Base-by-base conservation (phyloP, 2,329 filamentous ascomycete genomes). In the Stenocarpella maydis region DNA sequence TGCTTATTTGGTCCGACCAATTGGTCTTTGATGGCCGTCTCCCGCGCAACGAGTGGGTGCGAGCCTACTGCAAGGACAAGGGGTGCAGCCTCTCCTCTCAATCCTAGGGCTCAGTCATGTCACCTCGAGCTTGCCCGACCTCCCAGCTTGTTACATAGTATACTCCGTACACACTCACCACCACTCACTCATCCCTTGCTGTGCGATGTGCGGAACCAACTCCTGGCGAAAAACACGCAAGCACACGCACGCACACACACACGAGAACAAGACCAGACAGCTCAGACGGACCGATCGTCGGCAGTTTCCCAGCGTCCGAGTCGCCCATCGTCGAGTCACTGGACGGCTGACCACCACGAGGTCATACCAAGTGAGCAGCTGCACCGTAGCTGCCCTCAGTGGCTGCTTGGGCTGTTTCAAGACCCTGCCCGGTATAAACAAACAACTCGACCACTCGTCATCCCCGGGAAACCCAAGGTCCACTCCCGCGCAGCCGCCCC, bases 1-100 rank as follows among this genome's bases (percentile, higher is more conserved):
- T 76, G 75, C 74, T 74, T 74, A 69, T 74, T 74, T 49, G 69
- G 67, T 26, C 68, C 68, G 71, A 72, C 76, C 76, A 78, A 78
- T 78, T 73, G 74, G 53, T 70, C 71, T 55, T 67, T 70, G 70
- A 71, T 63, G n/a, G 65, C 73, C 65, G 72, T 76, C 73, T 72
- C 74, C 60, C 41, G 60, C 53, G 39, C 54, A 65, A 67, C 67
- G 61, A 72, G 63, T 54, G 72, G 75, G 72, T 77, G 75, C 76
- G 37, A 15, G 41, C 15, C 15, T 67, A 37, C 69, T 71, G 69
- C 71, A 68, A 70, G 61, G 64, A 67, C 64, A 54, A 67, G 64
- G 64, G 64, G 50, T 49, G 43, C 52, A 67, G 64, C 52, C 17
- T 37, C 64, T 58, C 49, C 47, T 34, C 39, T 26, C 64, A n/a